phyloP scores from a whole-genome alignment of 2,329 filamentous ascomycete species.

The Arthrocladium fulminans region DNA sequence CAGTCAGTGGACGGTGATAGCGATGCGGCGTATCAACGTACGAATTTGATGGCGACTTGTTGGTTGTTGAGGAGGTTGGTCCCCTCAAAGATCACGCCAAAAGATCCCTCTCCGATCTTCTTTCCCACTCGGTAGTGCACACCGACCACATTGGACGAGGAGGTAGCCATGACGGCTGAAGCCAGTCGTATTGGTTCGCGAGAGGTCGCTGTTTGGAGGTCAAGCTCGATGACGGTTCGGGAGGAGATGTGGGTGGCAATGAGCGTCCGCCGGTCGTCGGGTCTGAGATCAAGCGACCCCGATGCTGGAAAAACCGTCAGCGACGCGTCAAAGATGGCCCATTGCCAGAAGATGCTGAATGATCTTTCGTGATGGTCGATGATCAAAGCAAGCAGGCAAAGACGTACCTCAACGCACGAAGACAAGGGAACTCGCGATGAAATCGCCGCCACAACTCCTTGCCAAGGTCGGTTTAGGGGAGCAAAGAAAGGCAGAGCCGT shows the following conservation, averaged over 20 bases:
- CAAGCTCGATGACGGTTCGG: not conserved
- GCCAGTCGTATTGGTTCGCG: not conserved
- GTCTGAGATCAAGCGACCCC: not conserved
- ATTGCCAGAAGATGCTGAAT: not conserved
- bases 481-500: slow-evolving; percentile 1
- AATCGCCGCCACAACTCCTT: slow-evolving; percentile 1
- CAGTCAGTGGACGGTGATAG: slow-evolving; percentile 22
- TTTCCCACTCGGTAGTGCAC: slow-evolving; percentile 98
- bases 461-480: slow-evolving; percentile 1
- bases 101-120: slow-evolving; percentile 98
- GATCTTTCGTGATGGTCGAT: not conserved
- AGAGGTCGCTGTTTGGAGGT: not conserved
- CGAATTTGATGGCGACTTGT: slow-evolving; percentile 99
- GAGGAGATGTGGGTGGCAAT: not conserved
- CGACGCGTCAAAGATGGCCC: not conserved
- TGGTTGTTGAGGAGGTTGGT: slow-evolving; percentile 98
- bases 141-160: slow-evolving; percentile 92
- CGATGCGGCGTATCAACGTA: slow-evolving; percentile 43
- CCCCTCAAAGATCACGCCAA: slow-evolving; percentile 97
- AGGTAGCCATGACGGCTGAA: slow-evolving; percentile 58
- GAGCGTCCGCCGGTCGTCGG: not conserved
- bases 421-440: slow-evolving; percentile 2
- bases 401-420: slow-evolving; percentile 2
- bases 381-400: not conserved
- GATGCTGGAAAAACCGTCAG: not conserved